These are phyloP conservation scores for Chalciporus piperatus DNA, from an alignment of 768 basidiomycete genomes.

Conservation along the genomic window DNA sequence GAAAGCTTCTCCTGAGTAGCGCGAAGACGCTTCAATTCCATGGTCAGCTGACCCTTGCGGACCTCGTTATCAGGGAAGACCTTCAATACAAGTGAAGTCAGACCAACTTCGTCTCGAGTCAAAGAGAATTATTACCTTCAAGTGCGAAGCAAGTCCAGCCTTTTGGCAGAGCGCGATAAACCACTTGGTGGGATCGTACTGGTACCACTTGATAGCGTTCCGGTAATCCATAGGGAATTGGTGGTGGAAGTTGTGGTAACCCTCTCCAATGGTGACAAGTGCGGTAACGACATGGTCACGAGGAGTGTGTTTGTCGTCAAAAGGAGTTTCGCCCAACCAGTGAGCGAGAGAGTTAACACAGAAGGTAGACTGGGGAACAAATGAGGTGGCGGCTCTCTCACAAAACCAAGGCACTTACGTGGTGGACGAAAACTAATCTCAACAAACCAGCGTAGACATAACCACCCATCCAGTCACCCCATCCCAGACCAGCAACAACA, in stretches of 20 bases:
- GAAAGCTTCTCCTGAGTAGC: constrained; percentile 69
- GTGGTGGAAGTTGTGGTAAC: constrained; percentile 99
- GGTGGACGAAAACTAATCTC: constrained; percentile 82
- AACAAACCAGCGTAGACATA: constrained; percentile 81
- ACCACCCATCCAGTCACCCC: constrained; percentile 87
- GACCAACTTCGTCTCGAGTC: neutral
- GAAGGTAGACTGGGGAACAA: constrained; percentile 74
- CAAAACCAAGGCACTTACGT: constrained; percentile 46
- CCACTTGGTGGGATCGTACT: constrained; percentile 95
- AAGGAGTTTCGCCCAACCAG: constrained; percentile 91
- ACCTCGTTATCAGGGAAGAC: constrained; percentile 70
- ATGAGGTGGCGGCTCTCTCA: neutral
- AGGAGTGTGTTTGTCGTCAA: constrained; percentile 94
- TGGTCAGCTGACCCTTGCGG: constrained; percentile 87
- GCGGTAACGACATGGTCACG: constrained; percentile 88
- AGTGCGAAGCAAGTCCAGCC: constrained; percentile 53
- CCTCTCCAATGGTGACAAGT: constrained; percentile 88
- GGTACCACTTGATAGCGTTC: constrained; percentile 89
- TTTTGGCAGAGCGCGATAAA: constrained; percentile 53
- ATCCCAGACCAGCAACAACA: constrained; percentile 69
- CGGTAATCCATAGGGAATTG: constrained; percentile 97
- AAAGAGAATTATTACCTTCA: constrained; percentile 39
- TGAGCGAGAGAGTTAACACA: constrained; percentile 97
- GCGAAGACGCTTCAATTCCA: constrained; percentile 87
- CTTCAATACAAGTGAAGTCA: constrained; percentile 14